Evolutionary conservation across 2,329 filamentous ascomycete genomes (phyloP), one percentile per base, ranked within the genome.

Genomic region (Paracorniculantispora psalliotae): DNA sequence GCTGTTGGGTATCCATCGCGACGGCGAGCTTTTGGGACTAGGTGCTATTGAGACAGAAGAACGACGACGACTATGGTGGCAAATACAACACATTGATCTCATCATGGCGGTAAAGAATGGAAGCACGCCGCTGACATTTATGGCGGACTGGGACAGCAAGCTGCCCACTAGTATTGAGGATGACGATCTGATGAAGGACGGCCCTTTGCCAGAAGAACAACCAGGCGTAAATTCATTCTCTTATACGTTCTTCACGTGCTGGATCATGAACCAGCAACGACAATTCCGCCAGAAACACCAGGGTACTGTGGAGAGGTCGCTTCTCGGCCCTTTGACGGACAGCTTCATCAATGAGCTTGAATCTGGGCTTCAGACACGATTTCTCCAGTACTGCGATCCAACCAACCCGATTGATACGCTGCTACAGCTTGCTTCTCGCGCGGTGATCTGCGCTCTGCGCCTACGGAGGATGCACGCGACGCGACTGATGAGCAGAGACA

Each of bases 11-110:
- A 50, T 64, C 1, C 63, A 64, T 25, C 58, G 59, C 30, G 63
- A 64, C 35, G 63, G 63, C n/a, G 60, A 63, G 19, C 13, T 53
- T 3, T 47, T 64, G 1, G 57, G 54, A 1, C 41, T 64, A 13
- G 35, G 49, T 1, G 52, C 57, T 4, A 58, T 64, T 17, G 59
- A 61, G 13, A 59, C 48, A 17, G 63, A 64, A 33, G 62, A 63
- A 43, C 57, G 63, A 19, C 43, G 63, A 17, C 60, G 63, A 3
- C 47, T 63, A 3, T 64, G 63, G 63, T 64, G 63, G 63, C 63
- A 64, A 30, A 59, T 64, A 19, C 50, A 60, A n/a, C 52, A 55
- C 58, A 55, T 60, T 25, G 58, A 55, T 13, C 51, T 62, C 26
- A 58, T 55, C 13, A 49, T 63, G 28, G 63, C 58, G 39, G 37